phyloP scores from a whole-genome alignment of 2,329 filamentous ascomycete genomes.

The Chaetomium strumarium region DNA sequence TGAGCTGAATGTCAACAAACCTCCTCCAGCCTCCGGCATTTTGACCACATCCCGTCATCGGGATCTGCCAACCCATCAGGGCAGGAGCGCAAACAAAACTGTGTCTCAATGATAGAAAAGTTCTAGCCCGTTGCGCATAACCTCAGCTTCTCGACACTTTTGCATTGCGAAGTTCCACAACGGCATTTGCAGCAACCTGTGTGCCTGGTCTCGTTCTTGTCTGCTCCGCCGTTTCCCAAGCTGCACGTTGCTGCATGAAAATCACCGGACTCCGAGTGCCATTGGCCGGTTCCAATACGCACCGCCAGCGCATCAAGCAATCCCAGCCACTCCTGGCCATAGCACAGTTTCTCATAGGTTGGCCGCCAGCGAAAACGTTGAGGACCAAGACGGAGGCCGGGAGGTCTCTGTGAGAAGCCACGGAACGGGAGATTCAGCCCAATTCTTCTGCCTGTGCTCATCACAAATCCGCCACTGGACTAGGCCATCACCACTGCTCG shows the following conservation, averaged over 20 bases:
- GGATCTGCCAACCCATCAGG: background rate
- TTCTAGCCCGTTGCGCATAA: no score
- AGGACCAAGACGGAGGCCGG: background rate
- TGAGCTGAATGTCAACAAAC: slow-evolving; percentile 24
- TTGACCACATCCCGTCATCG: background rate
- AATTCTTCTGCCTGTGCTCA: slow-evolving; percentile 2
- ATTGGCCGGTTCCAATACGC: slow-evolving; percentile 28
- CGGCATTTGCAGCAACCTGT: background rate
- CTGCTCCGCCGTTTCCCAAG: slow-evolving; percentile 17
- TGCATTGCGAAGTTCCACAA: slow-evolving; percentile 1
- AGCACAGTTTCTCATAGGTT: slow-evolving; percentile 31
- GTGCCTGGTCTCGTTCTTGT: slow-evolving; percentile 10
- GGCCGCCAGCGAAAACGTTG: slow-evolving; percentile 5
- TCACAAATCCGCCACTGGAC: slow-evolving; percentile 5
- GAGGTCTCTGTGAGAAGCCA: background rate
- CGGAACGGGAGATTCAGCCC: slow-evolving; percentile 2
- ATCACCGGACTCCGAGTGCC: slow-evolving; percentile 23
- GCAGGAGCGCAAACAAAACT: no score
- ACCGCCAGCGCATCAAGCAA: slow-evolving; percentile 31
- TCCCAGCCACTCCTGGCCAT: slow-evolving; percentile 31
- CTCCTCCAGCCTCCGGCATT: slow-evolving; percentile 1
- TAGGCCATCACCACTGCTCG: background rate
- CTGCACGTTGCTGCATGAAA: slow-evolving; percentile 27
- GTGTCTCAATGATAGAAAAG: no score
- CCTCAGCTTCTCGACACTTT: background rate